These are phyloP conservation scores for Aspergillus ustus DNA, from an alignment of 2,329 filamentous ascomycete species.

Conservation along the genomic window DNA sequence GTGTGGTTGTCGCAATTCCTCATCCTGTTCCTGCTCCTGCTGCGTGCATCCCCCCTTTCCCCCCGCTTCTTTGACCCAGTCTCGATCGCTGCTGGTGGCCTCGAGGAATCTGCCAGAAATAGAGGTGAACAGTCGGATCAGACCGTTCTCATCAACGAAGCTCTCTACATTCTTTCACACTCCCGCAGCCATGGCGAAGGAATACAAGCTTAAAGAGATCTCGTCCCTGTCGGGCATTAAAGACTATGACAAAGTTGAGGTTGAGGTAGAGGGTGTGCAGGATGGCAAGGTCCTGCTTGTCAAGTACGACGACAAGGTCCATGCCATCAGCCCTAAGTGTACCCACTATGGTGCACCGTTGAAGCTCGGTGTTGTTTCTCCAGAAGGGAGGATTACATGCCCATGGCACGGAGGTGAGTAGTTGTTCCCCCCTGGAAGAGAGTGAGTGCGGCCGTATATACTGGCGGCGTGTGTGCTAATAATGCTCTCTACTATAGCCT, in stretches of 20 bases:
- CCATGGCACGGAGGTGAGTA: constrained; percentile 90
- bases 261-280: constrained; percentile 86
- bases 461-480: not conserved
- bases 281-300: constrained; percentile 84
- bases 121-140: too few species aligned
- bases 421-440: not conserved
- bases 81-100: not conserved
- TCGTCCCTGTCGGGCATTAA: constrained; percentile 70
- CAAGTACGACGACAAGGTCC: constrained; percentile 74
- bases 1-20: constrained; percentile 29
- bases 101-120: too few species aligned
- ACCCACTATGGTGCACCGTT: constrained; percentile 91
- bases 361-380: constrained; percentile 80
- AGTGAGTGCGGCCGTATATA: not conserved
- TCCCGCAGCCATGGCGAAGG: constrained; percentile 39
- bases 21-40: constrained; percentile 29
- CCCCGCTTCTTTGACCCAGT: constrained; percentile 1
- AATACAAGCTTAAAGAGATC: constrained; percentile 71
- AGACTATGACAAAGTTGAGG: constrained; percentile 83
- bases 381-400: constrained; percentile 83
- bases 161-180: not conserved
- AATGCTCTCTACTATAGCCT: constrained; percentile 63
- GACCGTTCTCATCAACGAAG: constrained; percentile 14
- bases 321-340: constrained; percentile 83
- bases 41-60: constrained; percentile 29